phyloP scores from a whole-genome alignment of 805 yeast genomes.

The Ogataea henricii region DNA sequence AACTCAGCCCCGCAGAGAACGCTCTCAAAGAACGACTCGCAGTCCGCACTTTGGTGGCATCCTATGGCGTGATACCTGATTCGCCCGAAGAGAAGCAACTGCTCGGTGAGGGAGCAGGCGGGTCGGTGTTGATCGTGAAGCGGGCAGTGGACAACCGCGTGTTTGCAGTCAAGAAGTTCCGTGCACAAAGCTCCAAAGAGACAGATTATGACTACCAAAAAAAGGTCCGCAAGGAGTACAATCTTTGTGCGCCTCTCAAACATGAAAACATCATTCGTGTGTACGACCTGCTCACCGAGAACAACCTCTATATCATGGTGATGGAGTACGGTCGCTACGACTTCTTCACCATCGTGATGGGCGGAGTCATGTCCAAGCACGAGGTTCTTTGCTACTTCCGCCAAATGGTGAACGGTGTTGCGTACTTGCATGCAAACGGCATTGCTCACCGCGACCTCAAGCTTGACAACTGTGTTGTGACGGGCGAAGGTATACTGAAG shows the following conservation, averaged over 20 bases:
- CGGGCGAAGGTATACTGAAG: conserved; percentile 71
- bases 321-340: conserved; percentile 95
- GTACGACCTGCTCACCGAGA: conserved; percentile 74
- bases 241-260: conserved; percentile 73
- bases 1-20: neutral
- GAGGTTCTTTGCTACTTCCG: conserved; percentile 82
- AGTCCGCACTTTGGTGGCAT: conserved; percentile 46
- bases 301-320: conserved; percentile 63
- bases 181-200: conserved; percentile 64
- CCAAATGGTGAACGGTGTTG: conserved; percentile 76
- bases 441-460: conserved; percentile 92
- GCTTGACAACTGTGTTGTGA: conserved; percentile 90
- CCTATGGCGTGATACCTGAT: conserved; percentile 72
- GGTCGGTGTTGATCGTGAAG: conserved; percentile 81
- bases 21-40: conserved; percentile 11
- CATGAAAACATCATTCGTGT: conserved; percentile 84
- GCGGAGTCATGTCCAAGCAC: conserved; percentile 68
- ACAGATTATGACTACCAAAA: conserved; percentile 67
- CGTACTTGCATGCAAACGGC: conserved; percentile 76
- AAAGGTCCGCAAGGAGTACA: conserved; percentile 80
- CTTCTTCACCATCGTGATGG: conserved; percentile 91
- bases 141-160: conserved; percentile 55
- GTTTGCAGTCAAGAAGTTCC: conserved; percentile 86
- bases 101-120: conserved; percentile 93
- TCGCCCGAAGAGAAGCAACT: conserved; percentile 38